phyloP scores from a whole-genome alignment of 2,329 filamentous ascomycete species.

The Cladosporium sp. region DNA sequence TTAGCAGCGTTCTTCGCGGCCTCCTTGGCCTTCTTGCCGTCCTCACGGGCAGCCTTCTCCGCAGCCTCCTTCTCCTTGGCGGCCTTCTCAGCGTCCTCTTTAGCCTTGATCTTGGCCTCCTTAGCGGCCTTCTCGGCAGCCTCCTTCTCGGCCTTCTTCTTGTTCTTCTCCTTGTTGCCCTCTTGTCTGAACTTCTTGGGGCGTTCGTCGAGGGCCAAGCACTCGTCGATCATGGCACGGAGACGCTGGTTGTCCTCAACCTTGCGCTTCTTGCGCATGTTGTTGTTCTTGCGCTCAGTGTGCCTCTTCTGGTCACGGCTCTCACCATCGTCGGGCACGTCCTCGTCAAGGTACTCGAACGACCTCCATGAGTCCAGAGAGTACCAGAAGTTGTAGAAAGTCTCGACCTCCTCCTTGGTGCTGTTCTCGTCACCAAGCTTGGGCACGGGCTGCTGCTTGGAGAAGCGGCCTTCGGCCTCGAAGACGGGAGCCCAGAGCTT shows the following conservation, averaged over 20 bases:
- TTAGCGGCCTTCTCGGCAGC: conserved; percentile 81
- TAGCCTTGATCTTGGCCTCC: conserved; percentile 79
- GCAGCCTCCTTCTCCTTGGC: conserved; percentile 80
- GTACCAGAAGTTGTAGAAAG: conserved; percentile 99
- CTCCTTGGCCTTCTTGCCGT: conserved; percentile 94
- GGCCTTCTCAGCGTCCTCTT: conserved; percentile 62
- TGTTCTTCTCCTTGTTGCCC: conserved; percentile 91
- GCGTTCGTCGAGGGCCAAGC: conserved; percentile 78
- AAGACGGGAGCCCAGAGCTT: conserved; percentile 91
- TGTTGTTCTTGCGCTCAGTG: conserved; percentile 96
- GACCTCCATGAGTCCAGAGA: conserved; percentile 97
- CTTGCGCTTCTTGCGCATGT: conserved; percentile 99
- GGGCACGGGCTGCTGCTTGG: conserved; percentile 83
- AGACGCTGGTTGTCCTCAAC: conserved; percentile 91
- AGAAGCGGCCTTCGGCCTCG: conserved; percentile 89
- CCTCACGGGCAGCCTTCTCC: conserved; percentile 78
- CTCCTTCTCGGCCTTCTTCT: conserved; percentile 86
- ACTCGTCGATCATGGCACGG: conserved; percentile 83
- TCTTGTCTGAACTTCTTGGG: conserved; percentile 96
- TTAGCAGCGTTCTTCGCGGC: conserved; percentile 97
- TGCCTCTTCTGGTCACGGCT: conserved; percentile 99
- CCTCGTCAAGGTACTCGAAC: conserved; percentile 98
- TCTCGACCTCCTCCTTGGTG: conserved; percentile 82
- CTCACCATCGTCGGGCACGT: conserved; percentile 97
- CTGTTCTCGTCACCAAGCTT: conserved; percentile 78